Percentiles rank a stretch among this genome's conserved stretches.
These are phyloP conservation scores for Sporothrix luriei DNA, from an alignment of 2,329 filamentous ascomycete species.

Conservation along the genomic window DNA sequence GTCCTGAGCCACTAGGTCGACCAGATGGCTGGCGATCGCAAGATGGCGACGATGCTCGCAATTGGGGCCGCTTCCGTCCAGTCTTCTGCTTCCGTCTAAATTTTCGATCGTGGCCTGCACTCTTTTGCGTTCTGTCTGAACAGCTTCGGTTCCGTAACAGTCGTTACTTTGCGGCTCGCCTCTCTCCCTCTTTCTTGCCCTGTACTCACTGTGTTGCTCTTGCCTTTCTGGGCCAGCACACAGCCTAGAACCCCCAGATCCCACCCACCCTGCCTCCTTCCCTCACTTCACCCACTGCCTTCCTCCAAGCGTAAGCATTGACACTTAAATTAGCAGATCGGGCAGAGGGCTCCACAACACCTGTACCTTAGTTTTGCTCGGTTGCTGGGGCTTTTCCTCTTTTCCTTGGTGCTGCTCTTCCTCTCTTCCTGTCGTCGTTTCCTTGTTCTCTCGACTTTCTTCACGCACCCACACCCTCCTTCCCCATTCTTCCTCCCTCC, in stretches of 20 bases:
- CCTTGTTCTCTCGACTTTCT: slow-evolving; percentile 19
- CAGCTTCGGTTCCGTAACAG: slow-evolving; percentile 16
- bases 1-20: not conserved
- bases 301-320: slow-evolving; percentile 22
- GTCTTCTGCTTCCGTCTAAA: slow-evolving; percentile 11
- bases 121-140: not conserved
- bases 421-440: slow-evolving; percentile 25
- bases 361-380: slow-evolving; percentile 11
- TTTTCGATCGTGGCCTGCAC: not conserved
- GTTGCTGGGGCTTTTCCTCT: slow-evolving; percentile 31
- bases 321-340: slow-evolving; percentile 29
- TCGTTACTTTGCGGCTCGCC: not conserved
- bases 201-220: not conserved
- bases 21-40: slow-evolving; percentile 9
- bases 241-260: slow-evolving; percentile 13
- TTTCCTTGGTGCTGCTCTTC: slow-evolving; percentile 23
- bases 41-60: not conserved
- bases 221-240: slow-evolving; percentile 12
- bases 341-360: slow-evolving; percentile 13
- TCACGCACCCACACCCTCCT: slow-evolving; percentile 25
- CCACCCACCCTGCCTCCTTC: slow-evolving; percentile 7
- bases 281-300: not conserved
- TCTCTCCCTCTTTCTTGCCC: slow-evolving; percentile 10
- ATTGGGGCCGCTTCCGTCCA: slow-evolving; percentile 4
- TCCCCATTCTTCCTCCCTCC: not conserved